A percentile compares a stretch with the other conserved stretches of the same genome.
Conservation (phyloP, 192 early-diverging fungal species). For the Lobosporangium transversale region DNA sequence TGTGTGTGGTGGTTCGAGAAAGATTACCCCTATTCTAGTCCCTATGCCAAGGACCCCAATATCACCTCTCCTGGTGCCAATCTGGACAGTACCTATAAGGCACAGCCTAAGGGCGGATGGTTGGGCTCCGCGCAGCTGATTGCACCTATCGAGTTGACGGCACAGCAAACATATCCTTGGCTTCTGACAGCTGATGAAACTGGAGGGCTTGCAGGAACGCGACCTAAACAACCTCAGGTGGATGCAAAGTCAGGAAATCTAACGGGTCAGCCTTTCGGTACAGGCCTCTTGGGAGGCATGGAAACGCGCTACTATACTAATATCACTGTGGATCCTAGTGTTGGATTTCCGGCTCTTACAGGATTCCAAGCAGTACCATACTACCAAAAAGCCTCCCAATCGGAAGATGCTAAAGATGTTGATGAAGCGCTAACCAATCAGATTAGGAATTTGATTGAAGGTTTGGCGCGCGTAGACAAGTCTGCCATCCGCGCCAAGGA, state of each 20-base stretch:
- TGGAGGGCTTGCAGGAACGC: slow-evolving; percentile 53
- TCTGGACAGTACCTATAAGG: slow-evolving; percentile 45
- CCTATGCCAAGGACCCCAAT: slow-evolving; percentile 41
- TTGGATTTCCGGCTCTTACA: slow-evolving; percentile 8
- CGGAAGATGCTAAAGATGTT: slow-evolving; percentile 17
- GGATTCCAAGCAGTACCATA: slow-evolving; percentile 59
- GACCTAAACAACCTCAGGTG: slow-evolving; percentile 37
- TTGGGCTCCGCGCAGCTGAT: slow-evolving; percentile 38
- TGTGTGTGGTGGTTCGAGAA: slow-evolving; percentile 58
- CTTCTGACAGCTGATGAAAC: slow-evolving; percentile 33
- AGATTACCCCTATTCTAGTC: slow-evolving; percentile 45
- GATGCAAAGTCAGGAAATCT: slow-evolving; percentile 17
- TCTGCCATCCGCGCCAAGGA: slow-evolving; percentile 41
- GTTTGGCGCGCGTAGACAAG: slow-evolving; percentile 59
- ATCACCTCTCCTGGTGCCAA: slow-evolving; percentile 40
- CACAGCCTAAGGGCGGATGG: slow-evolving; percentile 62
- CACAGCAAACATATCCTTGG: slow-evolving; percentile 53
- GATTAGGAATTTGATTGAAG: slow-evolving; percentile 49
- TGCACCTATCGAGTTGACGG: slow-evolving; percentile 40
- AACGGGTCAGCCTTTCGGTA: slow-evolving; percentile 28
- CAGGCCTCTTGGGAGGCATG: slow-evolving; percentile 43
- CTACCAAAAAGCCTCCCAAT: slow-evolving; percentile 32
- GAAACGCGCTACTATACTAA: slow-evolving; percentile 56
- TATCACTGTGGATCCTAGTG: slow-evolving; percentile 7
- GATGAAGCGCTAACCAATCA: slow-evolving; percentile 56